Conservation (phyloP, 176 grass and related monocot species). For the Eragrostis curvula region DNA sequence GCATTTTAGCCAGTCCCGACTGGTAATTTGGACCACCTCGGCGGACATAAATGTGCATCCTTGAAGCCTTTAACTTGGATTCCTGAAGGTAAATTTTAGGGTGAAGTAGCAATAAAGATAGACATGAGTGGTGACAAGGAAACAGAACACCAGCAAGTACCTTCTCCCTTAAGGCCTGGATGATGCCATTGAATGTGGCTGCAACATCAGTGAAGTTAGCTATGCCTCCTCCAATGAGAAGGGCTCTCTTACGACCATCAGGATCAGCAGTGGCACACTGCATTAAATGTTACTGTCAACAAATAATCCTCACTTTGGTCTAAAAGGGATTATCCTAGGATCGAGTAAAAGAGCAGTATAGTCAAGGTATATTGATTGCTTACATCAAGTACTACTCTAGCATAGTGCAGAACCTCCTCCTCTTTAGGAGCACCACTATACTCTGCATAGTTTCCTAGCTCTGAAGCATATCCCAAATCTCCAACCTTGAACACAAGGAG, state of each 20-base stretch:
- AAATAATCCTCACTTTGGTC: background rate
- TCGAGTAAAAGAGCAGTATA: background rate
- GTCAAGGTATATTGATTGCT: slow-evolving; percentile 8
- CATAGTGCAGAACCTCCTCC: slow-evolving; percentile 94
- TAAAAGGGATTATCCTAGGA: background rate
- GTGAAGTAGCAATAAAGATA: background rate
- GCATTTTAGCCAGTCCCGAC: slow-evolving; percentile 94
- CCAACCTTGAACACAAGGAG: slow-evolving; percentile 60
- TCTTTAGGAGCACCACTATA: slow-evolving; percentile 98
- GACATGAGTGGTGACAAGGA: slow-evolving; percentile 38
- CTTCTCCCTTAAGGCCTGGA: slow-evolving; percentile 90
- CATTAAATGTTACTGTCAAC: slow-evolving; percentile 26
- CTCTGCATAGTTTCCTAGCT: slow-evolving; percentile 96
- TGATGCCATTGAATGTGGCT: slow-evolving; percentile 91
- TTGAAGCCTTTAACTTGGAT: slow-evolving; percentile 88
- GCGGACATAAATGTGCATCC: slow-evolving; percentile 90
- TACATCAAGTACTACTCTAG: slow-evolving; percentile 97
- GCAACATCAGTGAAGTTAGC: slow-evolving; percentile 98
- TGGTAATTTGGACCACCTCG: slow-evolving; percentile 97
- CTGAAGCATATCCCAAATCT: slow-evolving; percentile 89
- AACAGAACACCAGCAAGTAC: slow-evolving; percentile 35
- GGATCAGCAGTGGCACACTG: slow-evolving; percentile 85
- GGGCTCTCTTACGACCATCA: slow-evolving; percentile 89
- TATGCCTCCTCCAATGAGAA: slow-evolving; percentile 95
- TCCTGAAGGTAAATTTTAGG: slow-evolving; percentile 52